phyloP scores from a whole-genome alignment of 805 yeast species.

The Zygotorulaspora chibaensis region DNA sequence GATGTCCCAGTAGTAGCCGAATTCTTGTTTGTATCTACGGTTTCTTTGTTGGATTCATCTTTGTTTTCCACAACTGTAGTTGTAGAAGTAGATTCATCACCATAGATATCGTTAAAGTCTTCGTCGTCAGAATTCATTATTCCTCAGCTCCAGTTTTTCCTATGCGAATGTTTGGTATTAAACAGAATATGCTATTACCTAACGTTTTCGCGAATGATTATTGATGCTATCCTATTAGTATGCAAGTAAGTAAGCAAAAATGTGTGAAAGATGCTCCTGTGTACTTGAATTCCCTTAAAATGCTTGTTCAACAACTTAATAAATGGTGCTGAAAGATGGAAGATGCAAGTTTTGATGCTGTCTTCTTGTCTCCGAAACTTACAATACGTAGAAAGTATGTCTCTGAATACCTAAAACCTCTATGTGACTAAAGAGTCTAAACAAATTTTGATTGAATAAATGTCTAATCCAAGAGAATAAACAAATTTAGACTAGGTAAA shows the following conservation, averaged over 20 bases:
- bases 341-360: background rate
- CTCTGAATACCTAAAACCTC: constrained; percentile 1
- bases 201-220: background rate
- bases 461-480: background rate
- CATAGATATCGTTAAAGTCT: constrained; percentile 90
- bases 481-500: background rate
- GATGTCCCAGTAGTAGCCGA: constrained; percentile 18
- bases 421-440: constrained; percentile 1
- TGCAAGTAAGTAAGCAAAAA: background rate
- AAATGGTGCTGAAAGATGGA: background rate
- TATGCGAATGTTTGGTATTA: background rate
- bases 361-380: background rate
- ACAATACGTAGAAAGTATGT: background rate
- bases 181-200: background rate
- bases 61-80: constrained; percentile 12
- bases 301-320: background rate
- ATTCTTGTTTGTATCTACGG: constrained; percentile 13
- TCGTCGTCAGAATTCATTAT: constrained; percentile 81
- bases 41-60: constrained; percentile 17
- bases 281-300: no score
- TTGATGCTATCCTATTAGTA: background rate
- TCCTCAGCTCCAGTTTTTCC: constrained; percentile 1
- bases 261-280: background rate
- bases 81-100: constrained; percentile 31
- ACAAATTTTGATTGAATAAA: background rate